Evolutionary conservation across 23 red algal species (phyloP).

Genomic region (Cyanidioschyzon merolae): DNA sequence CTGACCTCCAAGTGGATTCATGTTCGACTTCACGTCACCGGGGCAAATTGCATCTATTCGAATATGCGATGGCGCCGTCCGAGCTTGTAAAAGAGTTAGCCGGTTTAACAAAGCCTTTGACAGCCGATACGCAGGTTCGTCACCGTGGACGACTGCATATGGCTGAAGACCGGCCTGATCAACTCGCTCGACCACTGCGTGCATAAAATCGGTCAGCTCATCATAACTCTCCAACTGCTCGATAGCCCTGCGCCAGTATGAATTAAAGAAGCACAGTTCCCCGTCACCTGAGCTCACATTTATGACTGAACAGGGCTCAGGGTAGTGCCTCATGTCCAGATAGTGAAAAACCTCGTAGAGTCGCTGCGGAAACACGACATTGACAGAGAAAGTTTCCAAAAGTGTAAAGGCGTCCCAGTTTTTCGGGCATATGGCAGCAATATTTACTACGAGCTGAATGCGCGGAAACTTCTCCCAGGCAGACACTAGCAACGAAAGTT

Average conservation of each 20-base stretch:
- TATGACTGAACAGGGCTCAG: constrained; percentile 20
- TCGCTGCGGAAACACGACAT: constrained; percentile 33
- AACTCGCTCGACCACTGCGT: not conserved
- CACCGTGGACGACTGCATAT: constrained; percentile 18
- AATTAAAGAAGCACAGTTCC: constrained; percentile 38
- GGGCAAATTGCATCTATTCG: constrained; percentile 9
- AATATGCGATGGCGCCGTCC: not conserved
- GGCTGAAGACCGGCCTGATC: not conserved
- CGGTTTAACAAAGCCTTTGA: constrained; percentile 43
- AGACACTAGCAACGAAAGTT: not conserved
- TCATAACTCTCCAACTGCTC: not conserved
- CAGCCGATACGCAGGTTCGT: constrained; percentile 37
- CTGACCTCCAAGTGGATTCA: not conserved
- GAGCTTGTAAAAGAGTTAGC: not conserved
- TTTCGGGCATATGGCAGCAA: constrained; percentile 33
- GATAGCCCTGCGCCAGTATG: constrained; percentile 1
- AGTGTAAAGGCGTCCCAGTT: constrained; percentile 7
- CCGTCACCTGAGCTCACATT: constrained; percentile 59
- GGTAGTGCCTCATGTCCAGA: not conserved
- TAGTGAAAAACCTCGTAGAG: not conserved
- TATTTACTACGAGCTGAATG: constrained; percentile 48
- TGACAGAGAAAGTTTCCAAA: constrained; percentile 23
- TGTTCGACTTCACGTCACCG: not conserved
- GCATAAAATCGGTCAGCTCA: constrained; percentile 10
- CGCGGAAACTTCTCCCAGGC: constrained; percentile 24